Conservation (phyloP, 805 yeast species). For the Wickerhamomyces kurtzmanii region DNA sequence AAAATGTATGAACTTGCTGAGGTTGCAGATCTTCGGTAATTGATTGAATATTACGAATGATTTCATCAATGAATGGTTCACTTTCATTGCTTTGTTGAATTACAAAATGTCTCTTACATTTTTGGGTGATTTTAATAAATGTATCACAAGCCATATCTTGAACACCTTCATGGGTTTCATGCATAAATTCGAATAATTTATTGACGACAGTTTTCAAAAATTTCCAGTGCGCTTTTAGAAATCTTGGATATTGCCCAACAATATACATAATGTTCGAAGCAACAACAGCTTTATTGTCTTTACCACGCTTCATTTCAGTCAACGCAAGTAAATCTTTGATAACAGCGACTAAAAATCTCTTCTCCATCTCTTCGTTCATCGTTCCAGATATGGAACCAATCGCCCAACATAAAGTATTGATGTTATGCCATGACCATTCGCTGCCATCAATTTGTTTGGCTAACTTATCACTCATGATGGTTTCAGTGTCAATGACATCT, state of each 20-base stretch:
- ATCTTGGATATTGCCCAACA: conserved; percentile 98
- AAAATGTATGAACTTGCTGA: conserved; percentile 95
- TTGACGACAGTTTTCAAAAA: conserved; percentile 92
- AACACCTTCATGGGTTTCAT: conserved; percentile 99
- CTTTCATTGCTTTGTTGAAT: conserved; percentile 76
- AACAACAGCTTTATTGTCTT: conserved; percentile 96
- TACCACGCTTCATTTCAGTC: conserved; percentile 94
- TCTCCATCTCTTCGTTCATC: conserved; percentile 97
- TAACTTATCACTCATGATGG: conserved; percentile 85
- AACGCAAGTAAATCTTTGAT: conserved; percentile 85
- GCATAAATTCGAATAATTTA: conserved; percentile 97
- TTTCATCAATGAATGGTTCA: conserved; percentile 88
- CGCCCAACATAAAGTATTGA: conserved; percentile 98
- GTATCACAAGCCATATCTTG: conserved; percentile 99
- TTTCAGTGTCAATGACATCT: conserved; percentile 89
- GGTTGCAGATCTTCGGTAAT: conserved; percentile 92
- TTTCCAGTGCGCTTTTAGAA: conserved; percentile 96
- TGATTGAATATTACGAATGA: conserved; percentile 69
- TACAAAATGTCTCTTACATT: conserved; percentile 93
- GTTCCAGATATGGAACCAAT: conserved; percentile 98
- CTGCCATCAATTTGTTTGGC: conserved; percentile 90
- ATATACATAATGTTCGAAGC: conserved; percentile 99
- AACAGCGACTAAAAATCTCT: conserved; percentile 84
- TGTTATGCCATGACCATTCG: conserved; percentile 99
- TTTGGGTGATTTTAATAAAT: conserved; percentile 87